These are phyloP conservation scores for Haberlea rhodopensis DNA, from an alignment of 257 asterid genomes.

Conservation along the genomic window DNA sequence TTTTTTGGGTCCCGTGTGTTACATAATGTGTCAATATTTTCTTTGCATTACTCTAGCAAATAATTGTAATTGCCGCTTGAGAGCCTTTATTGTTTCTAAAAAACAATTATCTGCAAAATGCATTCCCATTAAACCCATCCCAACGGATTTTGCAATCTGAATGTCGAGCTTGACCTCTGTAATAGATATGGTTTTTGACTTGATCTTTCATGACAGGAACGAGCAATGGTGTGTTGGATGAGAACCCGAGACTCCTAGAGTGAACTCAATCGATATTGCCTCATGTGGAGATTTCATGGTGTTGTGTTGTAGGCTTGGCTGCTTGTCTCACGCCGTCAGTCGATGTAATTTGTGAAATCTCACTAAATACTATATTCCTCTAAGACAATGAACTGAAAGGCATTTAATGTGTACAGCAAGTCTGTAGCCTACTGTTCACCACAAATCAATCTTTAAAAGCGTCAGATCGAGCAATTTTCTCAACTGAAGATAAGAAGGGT, in stretches of 20 bases:
- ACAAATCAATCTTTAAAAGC: no score
- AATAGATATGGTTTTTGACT: not conserved
- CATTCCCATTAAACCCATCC: not conserved
- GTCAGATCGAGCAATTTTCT: no score
- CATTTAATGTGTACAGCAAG: no score
- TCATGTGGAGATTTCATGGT: no score
- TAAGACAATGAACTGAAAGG: no score
- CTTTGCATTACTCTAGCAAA: not conserved
- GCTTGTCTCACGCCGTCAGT: no score
- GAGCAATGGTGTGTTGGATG: not conserved
- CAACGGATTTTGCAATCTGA: not conserved
- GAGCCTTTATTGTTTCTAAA: not conserved
- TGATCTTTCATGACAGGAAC: not conserved
- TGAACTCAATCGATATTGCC: not conserved
- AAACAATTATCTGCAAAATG: not conserved
- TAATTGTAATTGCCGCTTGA: not conserved
- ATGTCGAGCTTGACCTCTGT: no score
- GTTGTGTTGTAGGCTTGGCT: no score
- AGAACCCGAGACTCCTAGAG: not conserved
- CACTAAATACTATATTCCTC: no score
- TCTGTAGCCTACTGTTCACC: no score
- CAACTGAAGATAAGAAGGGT: no score
- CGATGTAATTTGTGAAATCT: not conserved
- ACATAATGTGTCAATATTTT: not conserved
- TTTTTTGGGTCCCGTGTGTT: constrained; percentile 1